A percentile compares a stretch with the other conserved stretches of the same genome.
phyloP scores from a whole-genome alignment of 352 stramenopile species.

The Pythium diclinum region DNA sequence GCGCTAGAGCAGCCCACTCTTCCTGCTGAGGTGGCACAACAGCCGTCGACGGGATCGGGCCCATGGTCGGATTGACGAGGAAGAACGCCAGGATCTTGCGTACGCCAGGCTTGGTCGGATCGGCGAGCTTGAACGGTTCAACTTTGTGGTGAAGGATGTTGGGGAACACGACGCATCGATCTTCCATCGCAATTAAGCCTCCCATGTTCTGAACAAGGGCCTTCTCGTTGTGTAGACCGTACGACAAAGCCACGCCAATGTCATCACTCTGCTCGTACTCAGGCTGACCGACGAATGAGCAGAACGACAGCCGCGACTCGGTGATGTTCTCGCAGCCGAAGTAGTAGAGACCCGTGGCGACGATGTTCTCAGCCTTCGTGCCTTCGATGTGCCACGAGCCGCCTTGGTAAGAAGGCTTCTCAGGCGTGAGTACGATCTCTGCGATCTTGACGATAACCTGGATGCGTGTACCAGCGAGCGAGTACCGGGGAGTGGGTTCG shows the following conservation, averaged over 20 bases:
- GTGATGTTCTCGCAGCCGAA: conserved; percentile 39
- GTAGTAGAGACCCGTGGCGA: conserved; percentile 36
- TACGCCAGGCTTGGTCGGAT: conserved; percentile 21
- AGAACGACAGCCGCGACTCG: conserved; percentile 32
- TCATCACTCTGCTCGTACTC: conserved; percentile 14
- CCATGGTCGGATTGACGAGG: conserved; percentile 23
- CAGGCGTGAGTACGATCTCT: conserved; percentile 32
- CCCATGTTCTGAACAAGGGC: conserved; percentile 19
- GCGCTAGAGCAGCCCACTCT: conserved; percentile 15
- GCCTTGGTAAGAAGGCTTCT: conserved; percentile 30
- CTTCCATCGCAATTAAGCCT: conserved; percentile 12
- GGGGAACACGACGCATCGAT: conserved; percentile 32
- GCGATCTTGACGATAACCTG: conserved; percentile 43
- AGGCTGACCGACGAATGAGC: conserved; percentile 10
- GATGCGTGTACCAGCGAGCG: neutral
- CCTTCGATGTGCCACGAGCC: conserved; percentile 35
- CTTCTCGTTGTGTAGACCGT: conserved; percentile 10
- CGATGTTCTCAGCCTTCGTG: conserved; percentile 30
- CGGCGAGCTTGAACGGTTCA: conserved; percentile 27
- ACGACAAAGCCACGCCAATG: conserved; percentile 9
- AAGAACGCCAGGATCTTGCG: conserved; percentile 41
- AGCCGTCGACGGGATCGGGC: conserved; percentile 24
- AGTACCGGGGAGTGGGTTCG: conserved; percentile 19
- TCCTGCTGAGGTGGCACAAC: conserved; percentile 33
- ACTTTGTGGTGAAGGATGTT: conserved; percentile 33